These are phyloP conservation scores for Podospora anserina DNA, from an alignment of 495 filamentous ascomycete genomes.

Conservation along the genomic window DNA sequence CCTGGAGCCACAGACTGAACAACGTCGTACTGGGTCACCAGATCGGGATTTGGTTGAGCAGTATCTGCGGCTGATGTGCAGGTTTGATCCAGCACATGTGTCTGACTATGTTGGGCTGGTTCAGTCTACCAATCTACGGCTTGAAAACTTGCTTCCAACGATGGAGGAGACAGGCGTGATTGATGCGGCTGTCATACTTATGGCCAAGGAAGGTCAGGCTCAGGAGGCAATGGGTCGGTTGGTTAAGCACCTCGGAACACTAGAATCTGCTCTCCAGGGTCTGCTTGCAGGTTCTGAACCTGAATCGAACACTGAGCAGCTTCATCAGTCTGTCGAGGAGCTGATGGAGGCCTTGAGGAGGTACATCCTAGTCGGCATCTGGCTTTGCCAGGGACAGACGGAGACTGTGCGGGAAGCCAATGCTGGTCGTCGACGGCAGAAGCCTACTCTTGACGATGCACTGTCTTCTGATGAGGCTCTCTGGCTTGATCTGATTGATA, in stretches of 20 bases:
- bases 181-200: slow-evolving; percentile 87
- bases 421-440: slow-evolving; percentile 40
- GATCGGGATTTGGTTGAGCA: slow-evolving; percentile 66
- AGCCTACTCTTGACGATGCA: slow-evolving; percentile 52
- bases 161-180: slow-evolving; percentile 88
- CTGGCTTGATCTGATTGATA: slow-evolving; percentile 89
- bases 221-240: slow-evolving; percentile 80
- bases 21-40: slow-evolving; percentile 34
- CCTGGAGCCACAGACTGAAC: slow-evolving; percentile 62
- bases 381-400: slow-evolving; percentile 90
- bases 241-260: slow-evolving; percentile 67
- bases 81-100: slow-evolving; percentile 76
- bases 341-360: slow-evolving; percentile 77
- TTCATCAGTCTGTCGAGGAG: slow-evolving; percentile 51
- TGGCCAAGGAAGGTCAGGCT: slow-evolving; percentile 86
- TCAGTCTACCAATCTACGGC: slow-evolving; percentile 72
- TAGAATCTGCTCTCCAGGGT: slow-evolving; percentile 75
- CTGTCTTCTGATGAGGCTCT: slow-evolving; percentile 76
- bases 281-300: slow-evolving; percentile 55
- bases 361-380: slow-evolving; percentile 85
- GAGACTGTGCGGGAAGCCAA: slow-evolving; percentile 47
- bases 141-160: slow-evolving; percentile 77
- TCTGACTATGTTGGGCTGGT: slow-evolving; percentile 78
- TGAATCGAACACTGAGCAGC: slow-evolving; percentile 50
- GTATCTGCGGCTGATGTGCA: slow-evolving; percentile 88